Conservation (phyloP, 1,284 basidiomycete species). For the Schizophyllum amplum region DNA sequence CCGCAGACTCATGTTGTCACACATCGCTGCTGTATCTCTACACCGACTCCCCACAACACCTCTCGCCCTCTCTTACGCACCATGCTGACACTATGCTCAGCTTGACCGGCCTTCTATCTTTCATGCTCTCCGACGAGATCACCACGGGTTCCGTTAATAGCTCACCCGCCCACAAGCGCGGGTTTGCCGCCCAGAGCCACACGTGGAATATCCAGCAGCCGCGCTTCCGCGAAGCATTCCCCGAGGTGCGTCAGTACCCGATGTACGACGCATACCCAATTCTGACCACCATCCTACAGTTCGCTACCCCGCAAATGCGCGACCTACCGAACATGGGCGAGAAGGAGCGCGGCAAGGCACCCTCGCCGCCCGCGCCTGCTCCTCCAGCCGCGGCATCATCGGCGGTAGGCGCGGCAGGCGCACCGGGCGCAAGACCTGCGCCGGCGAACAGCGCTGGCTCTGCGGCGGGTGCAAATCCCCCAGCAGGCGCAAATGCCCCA, state of each 20-base stretch:
- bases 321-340: constrained; percentile 88
- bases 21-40: constrained; percentile 1
- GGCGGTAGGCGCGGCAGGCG: too few species aligned
- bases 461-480: not conserved
- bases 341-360: constrained; percentile 51
- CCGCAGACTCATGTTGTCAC: too few species aligned
- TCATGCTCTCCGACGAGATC: constrained; percentile 96
- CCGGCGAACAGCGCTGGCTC: too few species aligned
- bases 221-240: constrained; percentile 80
- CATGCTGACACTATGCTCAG: constrained; percentile 32
- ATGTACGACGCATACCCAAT: too few species aligned
- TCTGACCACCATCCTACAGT: constrained; percentile 25
- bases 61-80: not conserved
- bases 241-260: constrained; percentile 53
- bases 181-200: constrained; percentile 76
- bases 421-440: too few species aligned
- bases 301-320: constrained; percentile 45
- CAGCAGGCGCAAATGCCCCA: constrained; percentile 9
- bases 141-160: constrained; percentile 88
- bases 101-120: constrained; percentile 89
- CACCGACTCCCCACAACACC: too few species aligned
- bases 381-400: too few species aligned
- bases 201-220: constrained; percentile 76
- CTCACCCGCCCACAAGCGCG: constrained; percentile 71
- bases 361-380: constrained; percentile 18